phyloP scores from a whole-genome alignment of 2,329 filamentous ascomycete species.

The Xylariomycetidae sp. region DNA sequence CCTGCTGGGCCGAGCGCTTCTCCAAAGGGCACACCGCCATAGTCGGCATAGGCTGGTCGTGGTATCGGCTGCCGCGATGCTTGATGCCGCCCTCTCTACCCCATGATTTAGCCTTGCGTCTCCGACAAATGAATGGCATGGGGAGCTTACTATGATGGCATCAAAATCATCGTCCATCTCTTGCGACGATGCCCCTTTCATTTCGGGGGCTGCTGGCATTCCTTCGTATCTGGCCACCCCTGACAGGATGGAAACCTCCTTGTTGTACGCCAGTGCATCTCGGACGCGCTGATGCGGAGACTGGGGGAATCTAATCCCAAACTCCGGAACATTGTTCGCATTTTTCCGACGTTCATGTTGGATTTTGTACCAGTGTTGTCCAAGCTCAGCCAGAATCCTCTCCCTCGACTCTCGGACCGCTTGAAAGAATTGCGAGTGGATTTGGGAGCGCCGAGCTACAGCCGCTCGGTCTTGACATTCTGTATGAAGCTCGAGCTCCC shows the following conservation, averaged over 20 bases:
- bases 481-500: constrained; percentile 66
- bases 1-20: constrained; percentile 59
- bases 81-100: constrained; percentile 25
- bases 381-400: constrained; percentile 69
- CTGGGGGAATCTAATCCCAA: constrained; percentile 72
- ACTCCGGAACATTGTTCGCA: constrained; percentile 74
- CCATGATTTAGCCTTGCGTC: background rate
- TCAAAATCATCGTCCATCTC: constrained; percentile 84
- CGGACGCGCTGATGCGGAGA: constrained; percentile 70
- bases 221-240: constrained; percentile 92
- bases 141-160: constrained; percentile 72
- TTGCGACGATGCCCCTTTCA: constrained; percentile 62
- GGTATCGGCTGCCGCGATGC: constrained; percentile 31
- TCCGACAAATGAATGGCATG: background rate
- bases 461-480: constrained; percentile 68
- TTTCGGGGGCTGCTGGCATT: constrained; percentile 88
- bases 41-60: constrained; percentile 38
- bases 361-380: constrained; percentile 87
- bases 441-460: constrained; percentile 75
- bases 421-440: constrained; percentile 88
- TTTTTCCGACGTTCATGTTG: constrained; percentile 79
- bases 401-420: constrained; percentile 78
- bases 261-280: constrained; percentile 88
- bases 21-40: constrained; percentile 40
- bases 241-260: constrained; percentile 84